A percentile compares a stretch with the other conserved stretches of the same genome.
These are phyloP conservation scores for Crucibulum cyathiforme DNA, from an alignment of 1,284 basidiomycete species.

Conservation along the genomic window DNA sequence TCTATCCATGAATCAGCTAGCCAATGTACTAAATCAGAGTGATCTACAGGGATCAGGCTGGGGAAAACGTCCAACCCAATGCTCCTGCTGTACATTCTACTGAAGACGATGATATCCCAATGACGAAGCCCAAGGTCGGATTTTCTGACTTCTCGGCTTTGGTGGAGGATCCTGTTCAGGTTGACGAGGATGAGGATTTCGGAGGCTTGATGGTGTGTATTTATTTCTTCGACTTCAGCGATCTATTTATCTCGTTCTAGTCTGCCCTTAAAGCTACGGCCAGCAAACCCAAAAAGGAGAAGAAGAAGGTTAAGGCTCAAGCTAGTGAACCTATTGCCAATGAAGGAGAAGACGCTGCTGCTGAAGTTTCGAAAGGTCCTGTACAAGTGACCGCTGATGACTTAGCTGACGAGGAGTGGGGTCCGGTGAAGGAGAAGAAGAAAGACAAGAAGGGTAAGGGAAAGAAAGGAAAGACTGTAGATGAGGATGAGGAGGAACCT, in stretches of 20 bases:
- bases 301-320: slow-evolving; percentile 71
- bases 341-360: slow-evolving; percentile 23
- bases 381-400: slow-evolving; percentile 43
- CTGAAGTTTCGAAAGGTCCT: slow-evolving; percentile 43
- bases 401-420: slow-evolving; percentile 58
- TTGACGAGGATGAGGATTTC: slow-evolving; percentile 76
- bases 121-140: slow-evolving; percentile 33
- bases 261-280: slow-evolving; percentile 64
- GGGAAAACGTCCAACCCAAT: slow-evolving; percentile 59
- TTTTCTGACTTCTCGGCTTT: slow-evolving; percentile 64
- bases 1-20: slow-evolving; percentile 4
- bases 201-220: slow-evolving; percentile 84
- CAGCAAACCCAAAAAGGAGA: slow-evolving; percentile 66
- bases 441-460: slow-evolving; percentile 65
- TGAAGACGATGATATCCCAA: slow-evolving; percentile 48
- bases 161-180: slow-evolving; percentile 55
- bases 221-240: neutral
- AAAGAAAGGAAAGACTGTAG: slow-evolving; percentile 52
- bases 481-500: slow-evolving; percentile 43
- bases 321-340: slow-evolving; percentile 38
- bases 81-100: slow-evolving; percentile 37
- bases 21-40: slow-evolving; percentile 14
- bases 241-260: slow-evolving; percentile 33
- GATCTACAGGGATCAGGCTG: slow-evolving; percentile 68
- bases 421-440: slow-evolving; percentile 62